A percentile compares a stretch with the other conserved stretches of the same genome.
phyloP scores from a whole-genome alignment of 2,329 filamentous ascomycete genomes.

The Fusarium anthophilum region DNA sequence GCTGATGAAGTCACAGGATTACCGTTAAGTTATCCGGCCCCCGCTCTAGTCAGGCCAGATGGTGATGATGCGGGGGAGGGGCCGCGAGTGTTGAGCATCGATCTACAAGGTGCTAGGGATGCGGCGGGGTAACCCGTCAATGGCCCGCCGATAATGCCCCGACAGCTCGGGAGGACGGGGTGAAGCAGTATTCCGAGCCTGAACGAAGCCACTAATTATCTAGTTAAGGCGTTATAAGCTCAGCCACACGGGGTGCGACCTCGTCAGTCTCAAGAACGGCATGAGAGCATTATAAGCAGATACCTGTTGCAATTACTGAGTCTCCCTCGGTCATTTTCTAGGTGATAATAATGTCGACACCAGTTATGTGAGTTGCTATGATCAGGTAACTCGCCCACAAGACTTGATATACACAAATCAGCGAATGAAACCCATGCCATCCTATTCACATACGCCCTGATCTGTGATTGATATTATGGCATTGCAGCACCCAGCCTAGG shows the following conservation, averaged over 20 bases:
- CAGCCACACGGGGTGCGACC: not conserved
- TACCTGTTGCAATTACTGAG: not conserved
- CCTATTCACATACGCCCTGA: not conserved
- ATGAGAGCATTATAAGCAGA: not conserved
- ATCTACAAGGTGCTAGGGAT: not conserved
- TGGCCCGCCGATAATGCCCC: not conserved
- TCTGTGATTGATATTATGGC: not conserved
- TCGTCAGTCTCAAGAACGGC: not conserved
- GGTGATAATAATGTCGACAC: not conserved
- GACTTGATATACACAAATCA: not conserved
- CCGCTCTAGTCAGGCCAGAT: not conserved
- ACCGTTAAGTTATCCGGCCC: not conserved
- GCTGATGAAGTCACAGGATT: accelerated
- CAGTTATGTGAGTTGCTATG: not conserved
- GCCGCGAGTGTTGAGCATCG: not conserved
- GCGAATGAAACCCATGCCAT: not conserved
- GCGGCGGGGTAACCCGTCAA: not conserved
- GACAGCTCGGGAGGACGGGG: not conserved
- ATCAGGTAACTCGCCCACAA: not conserved
- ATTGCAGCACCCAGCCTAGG: not conserved
- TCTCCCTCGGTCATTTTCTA: too few species aligned
- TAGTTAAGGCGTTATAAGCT: too few species aligned
- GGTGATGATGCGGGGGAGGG: not conserved
- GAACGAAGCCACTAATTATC: not conserved
- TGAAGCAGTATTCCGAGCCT: not conserved